Evolutionary conservation across 495 filamentous ascomycete species (phyloP).

Genomic region (Amniculicola lignicola): DNA sequence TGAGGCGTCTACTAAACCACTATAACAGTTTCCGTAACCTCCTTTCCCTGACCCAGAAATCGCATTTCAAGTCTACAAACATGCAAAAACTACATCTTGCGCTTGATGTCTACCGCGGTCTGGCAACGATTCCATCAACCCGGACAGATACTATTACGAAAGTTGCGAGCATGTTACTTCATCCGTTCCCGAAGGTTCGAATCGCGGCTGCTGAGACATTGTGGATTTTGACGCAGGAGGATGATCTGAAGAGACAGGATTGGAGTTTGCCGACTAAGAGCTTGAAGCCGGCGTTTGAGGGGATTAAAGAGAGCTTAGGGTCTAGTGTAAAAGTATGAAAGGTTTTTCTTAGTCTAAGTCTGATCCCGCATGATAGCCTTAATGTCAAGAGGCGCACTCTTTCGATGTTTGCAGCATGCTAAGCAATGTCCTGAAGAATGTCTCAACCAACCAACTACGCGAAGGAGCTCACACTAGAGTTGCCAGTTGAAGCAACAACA

Average conservation of each 20-base stretch:
- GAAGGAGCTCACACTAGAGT: no score
- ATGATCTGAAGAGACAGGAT: slow-evolving; percentile 30
- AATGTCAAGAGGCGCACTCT: no score
- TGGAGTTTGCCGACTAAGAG: slow-evolving; percentile 28
- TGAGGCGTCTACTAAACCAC: slow-evolving; percentile 2
- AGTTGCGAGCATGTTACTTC: slow-evolving; percentile 56
- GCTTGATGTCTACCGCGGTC: slow-evolving; percentile 68
- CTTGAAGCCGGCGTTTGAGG: slow-evolving; percentile 21
- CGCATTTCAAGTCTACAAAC: slow-evolving; percentile 77
- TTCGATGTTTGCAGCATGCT: no score
- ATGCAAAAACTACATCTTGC: slow-evolving; percentile 75
- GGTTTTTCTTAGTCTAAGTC: no score
- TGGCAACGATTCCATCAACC: slow-evolving; percentile 49
- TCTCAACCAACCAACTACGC: no score
- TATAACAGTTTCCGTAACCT: slow-evolving; percentile 53
- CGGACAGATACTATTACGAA: slow-evolving; percentile 52
- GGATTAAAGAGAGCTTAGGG: slow-evolving; percentile 2
- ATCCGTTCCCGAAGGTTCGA: slow-evolving; percentile 59
- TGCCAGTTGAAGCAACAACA: no score
- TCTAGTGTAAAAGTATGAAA: no score
- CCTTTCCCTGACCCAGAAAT: slow-evolving; percentile 67
- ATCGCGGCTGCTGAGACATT: slow-evolving; percentile 47
- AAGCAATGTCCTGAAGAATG: no score
- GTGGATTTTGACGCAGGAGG: slow-evolving; percentile 34
- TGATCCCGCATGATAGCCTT: no score